A percentile compares a stretch with the other conserved stretches of the same genome.
Conservation (phyloP, 495 filamentous ascomycete genomes). For the Podospora tetraspora region DNA sequence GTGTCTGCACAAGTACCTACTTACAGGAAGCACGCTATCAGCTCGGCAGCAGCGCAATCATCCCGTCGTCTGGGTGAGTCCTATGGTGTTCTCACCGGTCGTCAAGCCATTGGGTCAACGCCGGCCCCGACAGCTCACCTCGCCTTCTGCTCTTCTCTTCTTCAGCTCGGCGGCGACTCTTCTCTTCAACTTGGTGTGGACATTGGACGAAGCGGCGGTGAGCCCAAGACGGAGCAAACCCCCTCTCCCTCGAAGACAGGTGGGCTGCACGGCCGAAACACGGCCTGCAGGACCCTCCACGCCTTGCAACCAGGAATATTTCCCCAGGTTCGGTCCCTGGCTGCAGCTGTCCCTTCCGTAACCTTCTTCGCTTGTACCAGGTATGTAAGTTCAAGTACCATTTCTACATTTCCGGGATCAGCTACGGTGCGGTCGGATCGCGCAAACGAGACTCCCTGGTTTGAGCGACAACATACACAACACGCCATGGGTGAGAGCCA, state of each 20-base stretch:
- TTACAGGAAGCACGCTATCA: background rate
- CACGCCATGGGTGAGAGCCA: background rate
- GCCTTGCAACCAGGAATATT: constrained; percentile 10
- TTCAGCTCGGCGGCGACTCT: background rate
- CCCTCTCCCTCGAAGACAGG: background rate
- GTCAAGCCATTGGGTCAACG: background rate
- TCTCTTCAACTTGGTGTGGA: background rate
- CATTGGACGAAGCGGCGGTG: constrained; percentile 16
- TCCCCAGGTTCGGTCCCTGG: constrained; percentile 25
- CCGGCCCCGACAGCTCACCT: background rate
- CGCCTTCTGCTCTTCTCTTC: background rate
- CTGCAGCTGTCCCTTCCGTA: constrained; percentile 13
- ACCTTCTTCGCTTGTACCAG: background rate
- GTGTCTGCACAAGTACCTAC: background rate
- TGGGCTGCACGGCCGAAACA: constrained; percentile 18
- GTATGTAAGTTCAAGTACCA: background rate
- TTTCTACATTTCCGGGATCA: background rate
- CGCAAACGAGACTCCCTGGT: too few relatives aligned
- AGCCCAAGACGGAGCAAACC: constrained; percentile 1
- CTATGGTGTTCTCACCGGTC: background rate
- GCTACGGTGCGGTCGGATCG: background rate
- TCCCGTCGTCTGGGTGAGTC: constrained; percentile 2
- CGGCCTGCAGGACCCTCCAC: constrained; percentile 17
- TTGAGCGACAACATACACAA: background rate
- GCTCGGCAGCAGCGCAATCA: background rate